These are phyloP conservation scores for Candida freyschussii DNA, from an alignment of 1,139 yeast genomes.

Conservation along the genomic window DNA sequence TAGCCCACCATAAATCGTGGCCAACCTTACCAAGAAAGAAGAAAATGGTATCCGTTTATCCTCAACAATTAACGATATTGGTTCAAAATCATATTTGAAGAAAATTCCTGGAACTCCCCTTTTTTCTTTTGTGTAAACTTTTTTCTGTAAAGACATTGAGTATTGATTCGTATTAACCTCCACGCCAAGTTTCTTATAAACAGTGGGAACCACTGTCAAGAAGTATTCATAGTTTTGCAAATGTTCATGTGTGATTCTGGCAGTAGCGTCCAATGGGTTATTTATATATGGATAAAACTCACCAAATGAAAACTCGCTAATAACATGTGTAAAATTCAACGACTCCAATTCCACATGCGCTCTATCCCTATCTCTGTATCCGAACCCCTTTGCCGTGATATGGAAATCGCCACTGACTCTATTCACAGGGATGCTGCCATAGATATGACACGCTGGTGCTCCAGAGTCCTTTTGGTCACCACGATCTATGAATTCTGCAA, in stretches of 20 bases:
- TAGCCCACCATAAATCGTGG: slow-evolving; percentile 73
- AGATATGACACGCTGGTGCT: slow-evolving; percentile 82
- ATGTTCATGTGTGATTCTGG: slow-evolving; percentile 44
- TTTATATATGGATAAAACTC: slow-evolving; percentile 79
- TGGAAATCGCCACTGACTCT: slow-evolving; percentile 83
- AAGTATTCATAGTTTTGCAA: slow-evolving; percentile 55
- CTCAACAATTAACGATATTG: slow-evolving; percentile 62
- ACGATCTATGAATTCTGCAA: slow-evolving; percentile 53
- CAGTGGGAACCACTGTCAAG: slow-evolving; percentile 80
- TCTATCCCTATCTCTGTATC: slow-evolving; percentile 41
- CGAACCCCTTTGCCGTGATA: slow-evolving; percentile 72
- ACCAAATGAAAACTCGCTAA: slow-evolving; percentile 88
- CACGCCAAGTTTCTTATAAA: slow-evolving; percentile 65
- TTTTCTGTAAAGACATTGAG: slow-evolving; percentile 42
- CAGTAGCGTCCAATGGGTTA: slow-evolving; percentile 81
- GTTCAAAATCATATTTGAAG: slow-evolving; percentile 84
- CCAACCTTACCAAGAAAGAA: slow-evolving; percentile 71
- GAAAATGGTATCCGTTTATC: slow-evolving; percentile 74
- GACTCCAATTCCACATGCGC: slow-evolving; percentile 42
- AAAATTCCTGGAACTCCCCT: slow-evolving; percentile 69
- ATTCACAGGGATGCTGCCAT: slow-evolving; percentile 82
- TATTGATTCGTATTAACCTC: slow-evolving; percentile 81
- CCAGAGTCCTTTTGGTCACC: slow-evolving; percentile 33
- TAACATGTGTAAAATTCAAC: slow-evolving; percentile 77
- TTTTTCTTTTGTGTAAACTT: slow-evolving; percentile 20